phyloP scores from a whole-genome alignment of 2,329 filamentous ascomycete species.

The Fusarium sambucinum region DNA sequence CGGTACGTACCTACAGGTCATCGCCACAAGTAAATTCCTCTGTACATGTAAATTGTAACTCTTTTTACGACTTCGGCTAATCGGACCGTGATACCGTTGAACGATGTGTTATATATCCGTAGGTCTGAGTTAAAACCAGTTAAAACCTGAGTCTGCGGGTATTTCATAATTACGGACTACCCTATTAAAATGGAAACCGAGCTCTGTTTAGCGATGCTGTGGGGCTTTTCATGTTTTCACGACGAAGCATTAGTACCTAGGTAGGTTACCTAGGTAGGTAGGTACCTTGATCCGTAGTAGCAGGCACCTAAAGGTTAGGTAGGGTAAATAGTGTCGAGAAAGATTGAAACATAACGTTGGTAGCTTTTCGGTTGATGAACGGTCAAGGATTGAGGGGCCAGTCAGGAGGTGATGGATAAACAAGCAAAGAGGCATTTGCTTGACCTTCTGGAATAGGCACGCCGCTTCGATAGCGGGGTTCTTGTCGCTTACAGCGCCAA shows the following conservation, averaged over 20 bases:
- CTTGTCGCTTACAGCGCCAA: slow-evolving; percentile 14
- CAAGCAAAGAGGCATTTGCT: background rate
- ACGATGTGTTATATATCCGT: background rate
- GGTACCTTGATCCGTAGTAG: too few species aligned
- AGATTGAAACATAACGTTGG: background rate
- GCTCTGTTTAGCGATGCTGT: background rate
- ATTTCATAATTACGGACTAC: slow-evolving; percentile 18
- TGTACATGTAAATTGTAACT: background rate
- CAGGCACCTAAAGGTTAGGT: too few species aligned
- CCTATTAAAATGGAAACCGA: slow-evolving; percentile 19
- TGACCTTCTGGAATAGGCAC: slow-evolving; percentile 37
- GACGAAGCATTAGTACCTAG: background rate
- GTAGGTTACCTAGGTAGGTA: too few species aligned
- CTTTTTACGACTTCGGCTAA: background rate
- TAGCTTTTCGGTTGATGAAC: background rate
- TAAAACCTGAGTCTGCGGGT: background rate
- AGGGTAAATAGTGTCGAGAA: too few species aligned
- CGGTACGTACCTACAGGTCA: background rate
- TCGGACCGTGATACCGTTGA: background rate
- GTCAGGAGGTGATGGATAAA: background rate
- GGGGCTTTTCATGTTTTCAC: background rate
- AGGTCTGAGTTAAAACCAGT: background rate
- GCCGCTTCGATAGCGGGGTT: slow-evolving; percentile 18
- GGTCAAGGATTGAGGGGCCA: slow-evolving; percentile 1
- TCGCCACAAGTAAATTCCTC: background rate